phyloP scores from a whole-genome alignment of 768 basidiomycete species.

The Leccinum subtestaceum region DNA sequence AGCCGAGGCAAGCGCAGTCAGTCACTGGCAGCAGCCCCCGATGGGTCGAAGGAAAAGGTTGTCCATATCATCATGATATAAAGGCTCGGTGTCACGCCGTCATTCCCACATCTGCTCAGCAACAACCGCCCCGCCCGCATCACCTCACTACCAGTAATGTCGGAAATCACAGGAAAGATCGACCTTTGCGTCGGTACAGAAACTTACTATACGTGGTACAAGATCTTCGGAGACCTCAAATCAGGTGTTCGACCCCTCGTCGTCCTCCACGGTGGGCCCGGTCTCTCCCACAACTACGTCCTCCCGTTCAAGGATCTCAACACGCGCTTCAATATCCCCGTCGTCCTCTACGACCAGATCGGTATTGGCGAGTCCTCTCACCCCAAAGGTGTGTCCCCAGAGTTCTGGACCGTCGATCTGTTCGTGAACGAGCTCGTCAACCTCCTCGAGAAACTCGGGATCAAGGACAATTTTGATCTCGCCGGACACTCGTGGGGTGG shows the following conservation, averaged over 20 bases:
- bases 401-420: background rate
- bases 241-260: background rate
- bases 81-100: background rate
- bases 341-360: background rate
- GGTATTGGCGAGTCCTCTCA: background rate
- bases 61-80: background rate
- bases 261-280: background rate
- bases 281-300: background rate
- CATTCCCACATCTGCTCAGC: background rate
- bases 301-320: background rate
- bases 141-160: background rate
- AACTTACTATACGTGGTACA: background rate
- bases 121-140: too few relatives aligned
- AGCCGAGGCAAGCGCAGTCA: too few relatives aligned
- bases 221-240: background rate
- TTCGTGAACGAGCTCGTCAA: background rate
- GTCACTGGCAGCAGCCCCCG: too few relatives aligned
- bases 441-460: background rate
- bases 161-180: background rate
- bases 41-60: too few relatives aligned
- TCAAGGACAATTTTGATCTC: background rate
- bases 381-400: background rate
- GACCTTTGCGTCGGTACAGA: background rate
- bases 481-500: background rate
- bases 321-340: background rate